These are phyloP conservation scores for Hypoxylon sp. DNA, from an alignment of 2,329 filamentous ascomycete genomes.

Conservation along the genomic window DNA sequence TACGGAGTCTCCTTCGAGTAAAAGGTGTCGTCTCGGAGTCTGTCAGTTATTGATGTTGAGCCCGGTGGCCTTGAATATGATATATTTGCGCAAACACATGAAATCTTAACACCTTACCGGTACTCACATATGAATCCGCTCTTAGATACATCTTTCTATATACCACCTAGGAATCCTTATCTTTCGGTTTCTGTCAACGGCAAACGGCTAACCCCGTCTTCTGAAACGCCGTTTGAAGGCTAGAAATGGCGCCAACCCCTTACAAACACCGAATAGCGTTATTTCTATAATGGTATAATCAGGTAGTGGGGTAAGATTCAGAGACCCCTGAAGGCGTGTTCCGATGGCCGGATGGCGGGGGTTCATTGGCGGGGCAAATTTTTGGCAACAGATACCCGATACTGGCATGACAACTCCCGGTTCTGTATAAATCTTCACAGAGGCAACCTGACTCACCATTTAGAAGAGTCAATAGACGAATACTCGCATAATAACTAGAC, in stretches of 20 bases:
- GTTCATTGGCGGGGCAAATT: constrained; percentile 43
- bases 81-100: too few species aligned
- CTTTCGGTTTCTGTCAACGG: constrained; percentile 31
- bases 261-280: constrained; percentile 26
- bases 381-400: constrained; percentile 20
- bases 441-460: constrained; percentile 25
- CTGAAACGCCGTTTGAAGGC: constrained; percentile 33
- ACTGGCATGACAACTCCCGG: background rate
- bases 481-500: background rate
- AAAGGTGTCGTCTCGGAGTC: background rate
- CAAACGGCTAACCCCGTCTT: constrained; percentile 30
- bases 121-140: background rate
- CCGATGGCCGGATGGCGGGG: constrained; percentile 53
- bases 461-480: constrained; percentile 15
- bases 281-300: background rate
- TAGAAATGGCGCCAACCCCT: constrained; percentile 2
- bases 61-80: too few species aligned
- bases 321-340: constrained; percentile 32
- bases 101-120: too few species aligned
- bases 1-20: background rate
- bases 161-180: background rate
- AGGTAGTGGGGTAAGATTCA: constrained; percentile 6
- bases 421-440: constrained; percentile 13
- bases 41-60: too few species aligned
- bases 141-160: background rate